Evolutionary conservation across 2,329 filamentous ascomycete genomes (phyloP), one percentile per base, ranked within the genome.

Genomic region (Laburnicola sp.): DNA sequence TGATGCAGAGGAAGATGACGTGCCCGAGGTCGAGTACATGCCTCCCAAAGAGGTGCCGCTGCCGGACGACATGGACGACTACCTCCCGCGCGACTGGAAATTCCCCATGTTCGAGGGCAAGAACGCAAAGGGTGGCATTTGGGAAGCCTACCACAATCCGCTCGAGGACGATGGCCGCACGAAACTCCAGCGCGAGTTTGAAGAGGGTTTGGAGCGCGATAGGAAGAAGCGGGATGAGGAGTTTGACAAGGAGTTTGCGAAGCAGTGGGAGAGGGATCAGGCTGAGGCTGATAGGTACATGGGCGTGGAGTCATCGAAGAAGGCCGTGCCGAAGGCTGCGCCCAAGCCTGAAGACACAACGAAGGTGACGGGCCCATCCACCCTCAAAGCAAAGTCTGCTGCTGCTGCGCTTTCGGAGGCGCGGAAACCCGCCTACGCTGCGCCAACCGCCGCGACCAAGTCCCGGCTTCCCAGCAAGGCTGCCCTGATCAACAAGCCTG

Each of bases 1-100:
- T 9, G 69, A 74, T n/a, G 75, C 80, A 44, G 78, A 82, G 46
- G 76, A 80, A 54, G 79, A 77, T 44, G 76, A 81, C 25, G 84
- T 89, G 38, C 85, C 86, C 25, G 92, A 97, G 48, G 84, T 93
- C 53, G 94, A 97, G 77, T 96, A 96, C 71, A 91, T 91, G 69
- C 91, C 93, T 4, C 90, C 91, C 0, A 86, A 80, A 53, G 82
- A 86, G 43, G 50, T 71, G 3, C 71, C 84, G n/a, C 75, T 84
- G 8, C 82, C 83, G 0, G 89, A 89, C 64, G 79, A 87, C 60
- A 88, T 86, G 21, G 86, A 90, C 47, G 80, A 88, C 51, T 84
- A 88, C 54, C 43, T 67, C 10, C 64, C 65, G 11, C 84, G 85
- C 3, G 75, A 82, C 59, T 78, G 77, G 39, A 75, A 75, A 6